Evolutionary conservation across 139 green algal genomes (phyloP).

Genomic region (Medakamo hakoo): DNA sequence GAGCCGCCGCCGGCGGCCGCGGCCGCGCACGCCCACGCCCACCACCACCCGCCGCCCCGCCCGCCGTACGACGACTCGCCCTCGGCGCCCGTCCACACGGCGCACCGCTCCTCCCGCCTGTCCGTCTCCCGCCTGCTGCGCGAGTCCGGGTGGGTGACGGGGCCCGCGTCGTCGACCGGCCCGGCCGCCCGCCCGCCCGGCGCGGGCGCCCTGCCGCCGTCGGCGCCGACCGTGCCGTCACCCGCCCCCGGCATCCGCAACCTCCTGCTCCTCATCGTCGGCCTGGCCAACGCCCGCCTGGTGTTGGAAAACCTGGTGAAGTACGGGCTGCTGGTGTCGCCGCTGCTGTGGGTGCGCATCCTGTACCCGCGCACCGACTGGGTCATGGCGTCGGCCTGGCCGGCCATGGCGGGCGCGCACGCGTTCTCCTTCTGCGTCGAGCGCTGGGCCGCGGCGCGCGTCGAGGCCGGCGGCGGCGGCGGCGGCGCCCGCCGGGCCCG

Average conservation of each 20-base stretch:
- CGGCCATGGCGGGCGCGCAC: neutral
- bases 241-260: neutral
- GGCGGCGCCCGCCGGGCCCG: too few species aligned
- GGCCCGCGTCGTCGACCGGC: neutral
- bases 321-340: slow-evolving; percentile 7
- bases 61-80: neutral
- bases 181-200: too few species aligned
- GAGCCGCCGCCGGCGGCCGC: too few species aligned
- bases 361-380: neutral
- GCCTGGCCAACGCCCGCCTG: slow-evolving; percentile 57
- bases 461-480: neutral
- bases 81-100: neutral
- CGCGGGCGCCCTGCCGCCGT: too few species aligned
- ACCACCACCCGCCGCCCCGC: too few species aligned
- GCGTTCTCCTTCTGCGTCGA: neutral
- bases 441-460: neutral
- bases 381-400: neutral
- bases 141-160: too few species aligned
- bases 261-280: slow-evolving; percentile 53
- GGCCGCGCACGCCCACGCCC: too few species aligned
- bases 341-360: neutral
- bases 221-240: too few species aligned
- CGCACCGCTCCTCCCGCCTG: neutral
- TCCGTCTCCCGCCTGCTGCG: neutral
- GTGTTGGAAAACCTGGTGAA: slow-evolving; percentile 80